These are phyloP conservation scores for Trichoderma oligosporum DNA, from an alignment of 2,329 filamentous ascomycete genomes.

Conservation along the genomic window DNA sequence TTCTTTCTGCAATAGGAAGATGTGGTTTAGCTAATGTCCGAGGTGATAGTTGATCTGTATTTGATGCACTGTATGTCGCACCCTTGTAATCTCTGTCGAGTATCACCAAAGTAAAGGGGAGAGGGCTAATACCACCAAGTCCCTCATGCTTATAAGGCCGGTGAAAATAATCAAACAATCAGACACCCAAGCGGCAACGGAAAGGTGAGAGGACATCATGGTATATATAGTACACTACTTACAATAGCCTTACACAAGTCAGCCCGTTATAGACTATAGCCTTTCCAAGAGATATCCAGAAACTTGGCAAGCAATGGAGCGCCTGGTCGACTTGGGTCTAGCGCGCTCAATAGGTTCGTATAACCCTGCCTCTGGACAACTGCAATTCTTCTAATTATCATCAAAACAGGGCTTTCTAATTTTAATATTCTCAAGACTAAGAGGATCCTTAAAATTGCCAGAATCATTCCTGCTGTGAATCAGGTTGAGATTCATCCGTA, in stretches of 20 bases:
- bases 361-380: rapidly evolving
- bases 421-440: conserved; percentile 9
- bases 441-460: neutral
- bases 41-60: conserved; percentile 1
- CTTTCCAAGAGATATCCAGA: conserved; percentile 5
- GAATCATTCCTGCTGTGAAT: neutral
- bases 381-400: neutral
- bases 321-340: neutral
- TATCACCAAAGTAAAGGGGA: neutral
- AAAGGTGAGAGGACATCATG: neutral
- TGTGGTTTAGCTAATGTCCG: neutral
- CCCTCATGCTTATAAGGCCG: conserved; percentile 13
- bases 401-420: neutral
- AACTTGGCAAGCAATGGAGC: conserved; percentile 9
- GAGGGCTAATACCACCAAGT: neutral
- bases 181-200: conserved; percentile 10
- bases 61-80: conserved; percentile 11
- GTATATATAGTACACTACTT: neutral
- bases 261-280: conserved; percentile 8
- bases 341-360: neutral
- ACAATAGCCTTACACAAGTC: neutral
- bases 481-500: conserved; percentile 12
- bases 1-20: neutral
- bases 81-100: neutral
- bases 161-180: conserved; percentile 1